Percentiles rank a stretch among this genome's conserved stretches.
Conservation (phyloP, 1,284 basidiomycete genomes). For the Meira nashicola region DNA sequence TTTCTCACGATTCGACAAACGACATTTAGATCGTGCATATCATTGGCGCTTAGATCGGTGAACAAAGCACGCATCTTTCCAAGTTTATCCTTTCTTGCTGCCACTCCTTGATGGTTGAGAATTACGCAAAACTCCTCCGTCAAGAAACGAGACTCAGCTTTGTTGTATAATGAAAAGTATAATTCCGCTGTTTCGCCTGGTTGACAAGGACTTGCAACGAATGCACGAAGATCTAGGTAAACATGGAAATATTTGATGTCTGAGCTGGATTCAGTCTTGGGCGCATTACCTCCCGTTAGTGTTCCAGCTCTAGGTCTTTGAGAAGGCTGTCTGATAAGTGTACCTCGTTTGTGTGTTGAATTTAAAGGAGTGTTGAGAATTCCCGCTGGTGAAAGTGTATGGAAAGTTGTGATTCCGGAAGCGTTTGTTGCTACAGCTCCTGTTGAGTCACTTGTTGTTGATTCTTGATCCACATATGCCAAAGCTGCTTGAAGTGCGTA, state of each 20-base stretch:
- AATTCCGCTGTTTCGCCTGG: conserved; percentile 88
- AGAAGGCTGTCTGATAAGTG: background rate
- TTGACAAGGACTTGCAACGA: conserved; percentile 80
- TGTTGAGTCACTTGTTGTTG: conserved; percentile 7
- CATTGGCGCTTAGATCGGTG: conserved; percentile 76
- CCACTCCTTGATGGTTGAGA: conserved; percentile 83
- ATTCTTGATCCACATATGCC: conserved; percentile 47
- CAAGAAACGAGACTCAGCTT: conserved; percentile 73
- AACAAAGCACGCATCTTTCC: conserved; percentile 61
- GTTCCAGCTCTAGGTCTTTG: background rate
- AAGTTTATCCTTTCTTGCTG: conserved; percentile 58
- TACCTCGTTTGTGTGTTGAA: background rate
- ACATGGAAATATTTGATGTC: conserved; percentile 60
- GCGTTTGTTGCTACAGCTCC: conserved; percentile 36
- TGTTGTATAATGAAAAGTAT: conserved; percentile 87
- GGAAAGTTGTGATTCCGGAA: conserved; percentile 34
- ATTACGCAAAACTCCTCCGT: conserved; percentile 89
- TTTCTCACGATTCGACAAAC: conserved; percentile 79
- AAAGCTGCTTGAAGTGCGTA: conserved; percentile 51
- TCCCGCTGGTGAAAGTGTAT: conserved; percentile 26
- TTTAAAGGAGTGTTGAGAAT: conserved; percentile 18
- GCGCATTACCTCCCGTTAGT: too few species aligned
- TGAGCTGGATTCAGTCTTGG: too few species aligned
- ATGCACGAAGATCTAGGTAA: conserved; percentile 81
- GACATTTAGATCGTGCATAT: conserved; percentile 61